Percentiles rank a stretch among this genome's conserved stretches.
phyloP scores from a whole-genome alignment of 192 early-diverging fungal species.

The Backusella liffmaniae region DNA sequence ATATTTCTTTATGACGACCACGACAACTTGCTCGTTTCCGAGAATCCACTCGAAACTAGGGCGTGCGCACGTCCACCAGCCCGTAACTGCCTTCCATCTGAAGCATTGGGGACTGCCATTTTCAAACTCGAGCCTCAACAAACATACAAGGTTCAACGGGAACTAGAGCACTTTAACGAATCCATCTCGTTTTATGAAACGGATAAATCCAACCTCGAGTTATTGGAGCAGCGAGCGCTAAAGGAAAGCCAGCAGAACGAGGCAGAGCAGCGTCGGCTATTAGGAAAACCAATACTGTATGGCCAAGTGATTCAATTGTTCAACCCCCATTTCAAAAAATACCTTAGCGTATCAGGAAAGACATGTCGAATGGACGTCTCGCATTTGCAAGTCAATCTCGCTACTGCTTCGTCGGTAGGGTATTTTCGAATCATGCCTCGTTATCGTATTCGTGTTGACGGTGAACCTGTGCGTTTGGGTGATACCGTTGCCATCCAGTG shows the following conservation, averaged over 20 bases:
- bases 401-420: conserved; percentile 5
- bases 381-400: conserved; percentile 26
- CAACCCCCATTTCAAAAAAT: conserved; percentile 28
- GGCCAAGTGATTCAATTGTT: conserved; percentile 31
- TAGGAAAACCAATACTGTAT: conserved; percentile 32
- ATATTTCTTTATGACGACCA: conserved; percentile 26
- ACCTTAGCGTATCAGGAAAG: conserved; percentile 17
- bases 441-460: conserved; percentile 24
- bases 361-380: conserved; percentile 24
- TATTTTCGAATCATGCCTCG: conserved; percentile 26
- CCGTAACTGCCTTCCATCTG: conserved; percentile 10
- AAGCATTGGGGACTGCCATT: conserved; percentile 18
- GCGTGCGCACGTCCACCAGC: conserved; percentile 13
- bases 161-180: conserved; percentile 11
- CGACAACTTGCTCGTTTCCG: conserved; percentile 18
- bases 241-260: conserved; percentile 28
- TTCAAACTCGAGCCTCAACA: conserved; percentile 31
- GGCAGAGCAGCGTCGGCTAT: conserved; percentile 16
- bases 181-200: not conserved
- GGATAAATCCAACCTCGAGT: conserved; percentile 1
- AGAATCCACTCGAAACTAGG: conserved; percentile 28
- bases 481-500: conserved; percentile 30
- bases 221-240: not conserved
- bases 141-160: not conserved
- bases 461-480: conserved; percentile 22